Evolutionary conservation across 225 moss, liverwort and hornwort genomes (phyloP).

Genomic region (Pseudoscleropodium purum): DNA sequence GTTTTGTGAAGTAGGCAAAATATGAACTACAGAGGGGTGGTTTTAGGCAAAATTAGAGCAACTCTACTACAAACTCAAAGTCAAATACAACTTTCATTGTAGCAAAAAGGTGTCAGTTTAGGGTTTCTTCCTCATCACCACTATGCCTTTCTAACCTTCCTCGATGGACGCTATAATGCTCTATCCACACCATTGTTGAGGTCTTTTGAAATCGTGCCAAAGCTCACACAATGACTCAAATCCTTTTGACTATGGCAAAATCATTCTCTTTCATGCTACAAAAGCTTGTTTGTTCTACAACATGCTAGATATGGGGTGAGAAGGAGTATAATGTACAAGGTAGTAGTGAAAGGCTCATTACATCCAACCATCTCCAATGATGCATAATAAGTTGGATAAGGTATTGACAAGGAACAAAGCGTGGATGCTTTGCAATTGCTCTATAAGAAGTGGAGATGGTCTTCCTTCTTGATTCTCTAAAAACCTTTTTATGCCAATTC

Average conservation of each 20-base stretch:
- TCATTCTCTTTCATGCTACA: not conserved
- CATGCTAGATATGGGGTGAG: rapidly evolving
- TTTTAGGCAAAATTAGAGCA: not conserved
- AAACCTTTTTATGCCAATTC: not conserved
- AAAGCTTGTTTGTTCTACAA: rapidly evolving
- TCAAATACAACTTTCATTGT: rapidly evolving
- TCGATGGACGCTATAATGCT: rapidly evolving
- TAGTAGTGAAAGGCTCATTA: rapidly evolving
- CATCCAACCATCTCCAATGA: rapidly evolving
- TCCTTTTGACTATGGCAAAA: not conserved
- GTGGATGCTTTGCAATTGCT: rapidly evolving
- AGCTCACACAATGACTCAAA: not conserved
- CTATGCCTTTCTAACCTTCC: rapidly evolving
- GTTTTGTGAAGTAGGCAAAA: too few relatives aligned
- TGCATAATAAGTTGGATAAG: rapidly evolving
- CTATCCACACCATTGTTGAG: rapidly evolving
- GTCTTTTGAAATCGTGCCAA: rapidly evolving
- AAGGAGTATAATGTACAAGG: rapidly evolving
- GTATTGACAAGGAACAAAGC: not conserved
- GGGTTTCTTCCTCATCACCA: rapidly evolving
- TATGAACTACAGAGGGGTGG: too few relatives aligned
- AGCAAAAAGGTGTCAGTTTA: rapidly evolving
- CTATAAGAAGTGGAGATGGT: not conserved
- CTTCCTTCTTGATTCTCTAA: rapidly evolving
- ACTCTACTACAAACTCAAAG: rapidly evolving